Evolutionary conservation across 2,329 filamentous ascomycete genomes (phyloP).

Genomic region (Parafenestella ontariensis): DNA sequence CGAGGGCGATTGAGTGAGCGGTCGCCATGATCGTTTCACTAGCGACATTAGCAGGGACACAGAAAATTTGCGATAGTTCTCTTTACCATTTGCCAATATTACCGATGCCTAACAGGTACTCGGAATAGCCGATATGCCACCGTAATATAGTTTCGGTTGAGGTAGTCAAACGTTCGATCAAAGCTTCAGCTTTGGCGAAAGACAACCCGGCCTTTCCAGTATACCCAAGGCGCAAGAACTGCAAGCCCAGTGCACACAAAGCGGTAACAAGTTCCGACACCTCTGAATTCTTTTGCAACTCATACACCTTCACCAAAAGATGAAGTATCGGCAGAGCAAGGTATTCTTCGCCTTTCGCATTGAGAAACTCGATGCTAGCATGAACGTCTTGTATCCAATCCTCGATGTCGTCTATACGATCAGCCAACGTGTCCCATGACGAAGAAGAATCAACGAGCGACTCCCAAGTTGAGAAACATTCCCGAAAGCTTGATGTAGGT

Average conservation of each 20-base stretch:
- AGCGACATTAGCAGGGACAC: constrained; percentile 16
- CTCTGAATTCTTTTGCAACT: constrained; percentile 51
- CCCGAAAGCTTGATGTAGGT: constrained; percentile 31
- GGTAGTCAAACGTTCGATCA: constrained; percentile 50
- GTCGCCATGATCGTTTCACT: constrained; percentile 40
- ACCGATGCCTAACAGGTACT: constrained; percentile 74
- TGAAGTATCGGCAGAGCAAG: constrained; percentile 58
- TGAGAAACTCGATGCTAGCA: constrained; percentile 63
- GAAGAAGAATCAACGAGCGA: constrained; percentile 40
- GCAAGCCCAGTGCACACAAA: constrained; percentile 58
- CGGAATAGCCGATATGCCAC: constrained; percentile 75
- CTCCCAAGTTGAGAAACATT: constrained; percentile 49
- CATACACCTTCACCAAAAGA: constrained; percentile 56
- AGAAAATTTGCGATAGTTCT: background rate
- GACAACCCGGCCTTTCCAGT: constrained; percentile 63
- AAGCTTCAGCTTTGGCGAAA: constrained; percentile 66
- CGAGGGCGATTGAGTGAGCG: constrained; percentile 38
- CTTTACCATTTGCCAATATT: constrained; percentile 66
- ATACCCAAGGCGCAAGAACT: constrained; percentile 67
- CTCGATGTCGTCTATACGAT: constrained; percentile 59
- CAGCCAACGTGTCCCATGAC: constrained; percentile 50
- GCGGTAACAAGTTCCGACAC: constrained; percentile 51
- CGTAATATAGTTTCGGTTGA: constrained; percentile 58
- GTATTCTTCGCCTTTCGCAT: constrained; percentile 63
- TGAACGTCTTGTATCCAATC: constrained; percentile 60